Conservation (phyloP, 768 basidiomycete genomes). For the Calvatia gigantea region DNA sequence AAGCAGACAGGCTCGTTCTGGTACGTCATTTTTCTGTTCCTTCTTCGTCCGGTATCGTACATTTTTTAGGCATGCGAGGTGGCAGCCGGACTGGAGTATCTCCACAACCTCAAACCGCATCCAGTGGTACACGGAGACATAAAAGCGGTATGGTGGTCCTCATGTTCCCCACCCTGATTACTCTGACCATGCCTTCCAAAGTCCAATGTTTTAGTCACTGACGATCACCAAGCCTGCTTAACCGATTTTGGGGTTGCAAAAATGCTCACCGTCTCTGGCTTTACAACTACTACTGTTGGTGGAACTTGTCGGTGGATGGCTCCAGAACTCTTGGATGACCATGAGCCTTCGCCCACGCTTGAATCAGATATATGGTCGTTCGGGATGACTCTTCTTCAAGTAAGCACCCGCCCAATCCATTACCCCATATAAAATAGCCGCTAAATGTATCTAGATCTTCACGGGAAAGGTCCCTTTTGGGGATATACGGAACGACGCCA, state of each 20-base stretch:
- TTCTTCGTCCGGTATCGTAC: no score
- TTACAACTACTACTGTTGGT: constrained; percentile 28
- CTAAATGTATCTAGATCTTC: constrained; percentile 6
- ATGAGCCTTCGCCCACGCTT: constrained; percentile 17
- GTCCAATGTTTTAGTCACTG: constrained; percentile 34
- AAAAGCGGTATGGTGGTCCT: constrained; percentile 26
- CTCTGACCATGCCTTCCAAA: constrained; percentile 13
- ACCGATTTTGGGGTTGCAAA: constrained; percentile 38
- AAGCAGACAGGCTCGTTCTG: constrained; percentile 8
- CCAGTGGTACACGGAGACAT: constrained; percentile 33
- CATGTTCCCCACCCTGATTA: neutral
- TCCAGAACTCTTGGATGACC: constrained; percentile 25
- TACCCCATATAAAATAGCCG: no score
- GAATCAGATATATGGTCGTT: constrained; percentile 34
- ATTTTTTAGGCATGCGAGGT: constrained; percentile 12
- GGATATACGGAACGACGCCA: constrained; percentile 13
- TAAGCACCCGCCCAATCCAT: constrained; percentile 9
- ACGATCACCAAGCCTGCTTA: constrained; percentile 26
- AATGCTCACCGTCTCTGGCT: constrained; percentile 31
- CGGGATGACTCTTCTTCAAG: constrained; percentile 33
- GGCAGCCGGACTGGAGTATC: constrained; percentile 15
- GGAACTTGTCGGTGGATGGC: constrained; percentile 41
- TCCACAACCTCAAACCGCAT: constrained; percentile 15
- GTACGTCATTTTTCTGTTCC: no score
- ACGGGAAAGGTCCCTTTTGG: constrained; percentile 15